Evolutionary conservation across 768 basidiomycete species (phyloP).

Genomic region (Chalciporus sphaerocephalus): DNA sequence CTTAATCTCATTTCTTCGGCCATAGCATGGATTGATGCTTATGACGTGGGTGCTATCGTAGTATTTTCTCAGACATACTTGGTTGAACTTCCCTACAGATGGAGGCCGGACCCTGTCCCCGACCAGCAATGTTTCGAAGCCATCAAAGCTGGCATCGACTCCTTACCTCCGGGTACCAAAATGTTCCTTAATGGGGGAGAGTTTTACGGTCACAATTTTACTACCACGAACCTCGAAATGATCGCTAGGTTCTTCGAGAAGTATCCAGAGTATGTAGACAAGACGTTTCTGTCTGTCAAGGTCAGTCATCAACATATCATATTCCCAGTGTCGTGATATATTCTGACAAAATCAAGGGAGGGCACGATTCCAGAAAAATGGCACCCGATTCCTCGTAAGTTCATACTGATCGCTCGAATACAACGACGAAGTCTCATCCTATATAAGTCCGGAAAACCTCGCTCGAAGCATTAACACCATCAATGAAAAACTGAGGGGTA

Average conservation of each 20-base stretch:
- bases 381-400: constrained; percentile 29
- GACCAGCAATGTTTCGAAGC: constrained; percentile 61
- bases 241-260: constrained; percentile 47
- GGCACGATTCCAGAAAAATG: background rate
- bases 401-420: background rate
- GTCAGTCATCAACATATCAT: constrained; percentile 12
- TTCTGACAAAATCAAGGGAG: no score
- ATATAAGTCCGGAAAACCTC: constrained; percentile 37
- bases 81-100: constrained; percentile 25
- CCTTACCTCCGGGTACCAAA: constrained; percentile 41
- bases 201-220: constrained; percentile 49
- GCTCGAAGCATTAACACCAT: constrained; percentile 43
- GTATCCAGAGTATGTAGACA: constrained; percentile 34
- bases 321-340: no score
- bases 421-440: no score
- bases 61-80: no score
- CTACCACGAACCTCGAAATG: constrained; percentile 46
- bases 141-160: constrained; percentile 50
- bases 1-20: background rate
- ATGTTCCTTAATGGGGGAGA: constrained; percentile 54
- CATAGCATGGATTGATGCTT: constrained; percentile 50
- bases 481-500: constrained; percentile 43
- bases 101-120: constrained; percentile 42
- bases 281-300: constrained; percentile 34
- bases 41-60: no score